Conservation (phyloP, 495 filamentous ascomycete species). For the Penicillium bialowiezense region DNA sequence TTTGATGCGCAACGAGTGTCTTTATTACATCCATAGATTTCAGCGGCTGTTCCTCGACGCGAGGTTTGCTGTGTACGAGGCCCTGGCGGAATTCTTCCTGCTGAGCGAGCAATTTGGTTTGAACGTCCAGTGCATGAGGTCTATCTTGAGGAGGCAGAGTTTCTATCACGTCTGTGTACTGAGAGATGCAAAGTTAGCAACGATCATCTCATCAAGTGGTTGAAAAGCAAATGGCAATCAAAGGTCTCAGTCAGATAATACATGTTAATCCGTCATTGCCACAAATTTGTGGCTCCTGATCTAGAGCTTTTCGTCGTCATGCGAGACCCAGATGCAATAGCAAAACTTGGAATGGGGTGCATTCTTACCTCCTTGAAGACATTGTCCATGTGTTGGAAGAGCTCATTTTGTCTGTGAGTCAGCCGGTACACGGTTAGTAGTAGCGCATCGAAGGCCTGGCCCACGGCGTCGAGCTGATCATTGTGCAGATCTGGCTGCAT, state of each 20-base stretch:
- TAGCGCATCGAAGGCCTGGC: slow-evolving; percentile 47
- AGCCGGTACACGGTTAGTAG: slow-evolving; percentile 48
- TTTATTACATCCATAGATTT: slow-evolving; percentile 46
- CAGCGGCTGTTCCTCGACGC: slow-evolving; percentile 28
- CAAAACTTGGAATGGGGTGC: slow-evolving; percentile 6
- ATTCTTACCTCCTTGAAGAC: slow-evolving; percentile 47
- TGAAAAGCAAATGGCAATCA: slow-evolving; percentile 6
- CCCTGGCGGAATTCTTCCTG: slow-evolving; percentile 30
- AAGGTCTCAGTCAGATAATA: slow-evolving; percentile 50
- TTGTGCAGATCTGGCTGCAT: slow-evolving; percentile 35
- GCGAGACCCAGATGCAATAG: slow-evolving; percentile 28
- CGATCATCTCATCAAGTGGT: slow-evolving; percentile 7
- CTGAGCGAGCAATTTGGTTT: slow-evolving; percentile 31
- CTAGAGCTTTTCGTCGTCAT: slow-evolving; percentile 60
- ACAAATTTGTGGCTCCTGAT: slow-evolving; percentile 50
- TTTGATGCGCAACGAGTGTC: slow-evolving; percentile 39
- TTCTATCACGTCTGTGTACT: slow-evolving; percentile 24
- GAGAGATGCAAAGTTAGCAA: slow-evolving; percentile 19
- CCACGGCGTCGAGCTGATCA: slow-evolving; percentile 38
- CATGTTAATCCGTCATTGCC: slow-evolving; percentile 51
- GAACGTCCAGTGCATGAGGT: slow-evolving; percentile 31
- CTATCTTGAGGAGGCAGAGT: slow-evolving; percentile 25
- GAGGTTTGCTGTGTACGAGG: slow-evolving; percentile 25
- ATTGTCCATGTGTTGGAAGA: slow-evolving; percentile 41
- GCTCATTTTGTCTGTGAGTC: slow-evolving; percentile 39